phyloP scores from a whole-genome alignment of 2,329 filamentous ascomycete species.

The Coniochaeta pulveracea region DNA sequence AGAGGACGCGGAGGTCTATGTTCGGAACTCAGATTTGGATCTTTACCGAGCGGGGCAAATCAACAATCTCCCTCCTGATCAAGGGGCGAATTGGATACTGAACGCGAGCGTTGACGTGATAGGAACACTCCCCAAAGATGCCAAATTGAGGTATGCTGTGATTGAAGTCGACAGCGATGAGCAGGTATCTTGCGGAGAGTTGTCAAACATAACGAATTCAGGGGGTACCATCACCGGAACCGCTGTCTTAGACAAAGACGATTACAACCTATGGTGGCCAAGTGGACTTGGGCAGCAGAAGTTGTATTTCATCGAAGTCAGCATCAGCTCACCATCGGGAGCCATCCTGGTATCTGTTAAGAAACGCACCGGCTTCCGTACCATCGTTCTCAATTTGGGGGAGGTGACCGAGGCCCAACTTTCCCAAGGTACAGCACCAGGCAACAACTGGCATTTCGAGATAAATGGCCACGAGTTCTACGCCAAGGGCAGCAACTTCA shows the following conservation, averaged over 20 bases:
- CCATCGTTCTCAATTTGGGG: conserved; percentile 46
- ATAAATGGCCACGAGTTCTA: conserved; percentile 54
- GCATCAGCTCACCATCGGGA: conserved; percentile 24
- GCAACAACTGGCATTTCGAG: conserved; percentile 45
- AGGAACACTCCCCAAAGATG: conserved; percentile 30
- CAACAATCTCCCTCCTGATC: conserved; percentile 45
- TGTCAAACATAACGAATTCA: conserved; percentile 24
- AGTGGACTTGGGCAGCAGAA: conserved; percentile 42
- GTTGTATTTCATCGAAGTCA: conserved; percentile 43
- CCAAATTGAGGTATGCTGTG: conserved; percentile 33
- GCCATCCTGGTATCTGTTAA: conserved; percentile 29
- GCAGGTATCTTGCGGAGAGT: conserved; percentile 21
- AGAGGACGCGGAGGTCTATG: conserved; percentile 5
- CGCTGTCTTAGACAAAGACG: conserved; percentile 26
- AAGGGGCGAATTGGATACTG: conserved; percentile 44
- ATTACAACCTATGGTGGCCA: conserved; percentile 51
- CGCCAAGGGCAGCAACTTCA: conserved; percentile 52
- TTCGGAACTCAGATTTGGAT: conserved; percentile 37
- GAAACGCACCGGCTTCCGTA: conserved; percentile 49
- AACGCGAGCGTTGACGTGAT: conserved; percentile 50
- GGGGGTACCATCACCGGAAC: conserved; percentile 35
- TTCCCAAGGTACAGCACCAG: conserved; percentile 31
- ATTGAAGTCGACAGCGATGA: conserved; percentile 25
- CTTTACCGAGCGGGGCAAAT: conserved; percentile 47
- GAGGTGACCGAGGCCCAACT: conserved; percentile 42